Conservation (phyloP, 2,329 filamentous ascomycete species). For the Beauveria varroae region DNA sequence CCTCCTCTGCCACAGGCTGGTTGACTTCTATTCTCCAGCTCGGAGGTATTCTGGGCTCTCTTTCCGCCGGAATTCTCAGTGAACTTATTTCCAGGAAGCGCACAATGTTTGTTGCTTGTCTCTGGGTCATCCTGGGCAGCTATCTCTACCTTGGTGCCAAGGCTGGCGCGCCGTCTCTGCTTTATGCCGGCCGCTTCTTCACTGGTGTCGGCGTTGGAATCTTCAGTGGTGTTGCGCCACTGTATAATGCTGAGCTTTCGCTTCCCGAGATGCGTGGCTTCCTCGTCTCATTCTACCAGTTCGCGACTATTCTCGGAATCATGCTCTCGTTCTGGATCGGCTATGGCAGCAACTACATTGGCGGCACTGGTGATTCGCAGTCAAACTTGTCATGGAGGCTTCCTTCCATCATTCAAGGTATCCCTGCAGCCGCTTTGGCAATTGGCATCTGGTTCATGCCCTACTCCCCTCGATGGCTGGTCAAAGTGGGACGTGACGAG, state of each 20-base stretch:
- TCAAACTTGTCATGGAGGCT: slow-evolving; percentile 36
- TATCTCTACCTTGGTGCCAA: slow-evolving; percentile 38
- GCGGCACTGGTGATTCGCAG: slow-evolving; percentile 34
- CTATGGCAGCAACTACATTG: slow-evolving; percentile 40
- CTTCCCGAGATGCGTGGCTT: slow-evolving; percentile 60
- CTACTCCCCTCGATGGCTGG: slow-evolving; percentile 69
- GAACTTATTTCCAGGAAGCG: slow-evolving; percentile 44
- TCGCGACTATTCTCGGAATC: slow-evolving; percentile 52
- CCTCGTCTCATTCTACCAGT: slow-evolving; percentile 57
- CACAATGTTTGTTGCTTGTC: slow-evolving; percentile 42
- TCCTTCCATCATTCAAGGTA: slow-evolving; percentile 37
- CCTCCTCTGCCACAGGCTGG: slow-evolving; percentile 41
- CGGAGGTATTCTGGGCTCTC: slow-evolving; percentile 40
- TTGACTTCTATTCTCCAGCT: slow-evolving; percentile 44
- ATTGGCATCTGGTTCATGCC: slow-evolving; percentile 73
- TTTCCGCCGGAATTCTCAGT: slow-evolving; percentile 38
- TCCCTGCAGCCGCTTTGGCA: slow-evolving; percentile 46
- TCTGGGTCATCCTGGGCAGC: slow-evolving; percentile 37
- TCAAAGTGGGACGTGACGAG: slow-evolving; percentile 61
- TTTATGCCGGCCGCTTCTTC: slow-evolving; percentile 42
- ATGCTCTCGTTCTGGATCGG: slow-evolving; percentile 42
- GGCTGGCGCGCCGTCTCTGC: slow-evolving; percentile 28
- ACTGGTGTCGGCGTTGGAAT: slow-evolving; percentile 42
- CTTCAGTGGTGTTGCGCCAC: slow-evolving; percentile 36
- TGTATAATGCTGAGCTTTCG: slow-evolving; percentile 45